Conservation (phyloP, 2,329 filamentous ascomycete genomes). For the Aspergillus pseudotamarii region DNA sequence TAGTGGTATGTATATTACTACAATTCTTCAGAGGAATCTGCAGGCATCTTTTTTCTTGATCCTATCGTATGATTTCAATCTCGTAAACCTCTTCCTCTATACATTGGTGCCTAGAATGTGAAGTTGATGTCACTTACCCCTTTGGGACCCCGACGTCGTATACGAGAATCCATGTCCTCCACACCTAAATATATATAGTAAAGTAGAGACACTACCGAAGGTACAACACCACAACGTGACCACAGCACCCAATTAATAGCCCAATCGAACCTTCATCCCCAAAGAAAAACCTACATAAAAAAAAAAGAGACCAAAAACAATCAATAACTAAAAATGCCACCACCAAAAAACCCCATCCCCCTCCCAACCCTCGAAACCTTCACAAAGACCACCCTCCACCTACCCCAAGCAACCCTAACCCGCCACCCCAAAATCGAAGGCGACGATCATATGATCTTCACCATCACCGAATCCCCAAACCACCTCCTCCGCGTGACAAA, state of each 20-base stretch:
- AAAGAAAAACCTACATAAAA: too few species aligned
- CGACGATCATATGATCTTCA: slow-evolving; percentile 9
- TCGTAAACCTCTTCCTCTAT: too few species aligned
- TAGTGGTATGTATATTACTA: too few species aligned
- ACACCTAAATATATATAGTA: not conserved
- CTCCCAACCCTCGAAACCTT: not conserved
- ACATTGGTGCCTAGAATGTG: too few species aligned
- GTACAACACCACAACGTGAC: too few species aligned
- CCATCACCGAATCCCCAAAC: not conserved
- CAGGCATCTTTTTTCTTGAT: too few species aligned
- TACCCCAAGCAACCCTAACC: not conserved
- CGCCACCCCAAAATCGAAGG: slow-evolving; percentile 1
- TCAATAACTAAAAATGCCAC: not conserved
- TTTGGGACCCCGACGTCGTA: not conserved
- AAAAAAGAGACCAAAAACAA: not conserved
- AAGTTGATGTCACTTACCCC: not conserved
- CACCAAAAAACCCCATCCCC: not conserved
- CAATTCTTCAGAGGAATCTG: too few species aligned
- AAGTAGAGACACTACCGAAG: not conserved
- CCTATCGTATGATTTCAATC: too few species aligned
- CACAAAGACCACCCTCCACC: not conserved
- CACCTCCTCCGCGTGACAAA: slow-evolving; percentile 3
- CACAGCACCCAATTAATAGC: not conserved
- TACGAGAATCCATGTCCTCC: not conserved
- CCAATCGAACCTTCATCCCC: not conserved